Base-by-base conservation (phyloP, 2,329 filamentous ascomycete genomes). In the Fusarium keratoplasticum region DNA sequence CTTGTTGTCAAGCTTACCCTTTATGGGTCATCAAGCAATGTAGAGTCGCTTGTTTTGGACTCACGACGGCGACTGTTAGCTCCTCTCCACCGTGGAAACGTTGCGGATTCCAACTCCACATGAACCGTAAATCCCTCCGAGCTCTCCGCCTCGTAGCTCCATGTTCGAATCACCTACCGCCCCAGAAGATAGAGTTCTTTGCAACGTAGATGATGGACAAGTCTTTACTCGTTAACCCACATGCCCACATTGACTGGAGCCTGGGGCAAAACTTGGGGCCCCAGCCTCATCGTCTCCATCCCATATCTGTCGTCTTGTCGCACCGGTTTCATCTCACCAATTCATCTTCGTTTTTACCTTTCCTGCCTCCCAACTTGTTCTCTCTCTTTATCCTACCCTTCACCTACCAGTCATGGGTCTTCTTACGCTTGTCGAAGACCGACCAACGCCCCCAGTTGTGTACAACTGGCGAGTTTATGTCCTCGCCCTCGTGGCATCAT, bases 391-490 rank as follows among this genome's bases (percentile, higher is more conserved):
- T 36, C 33, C 18, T 20, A 35, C 36, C 47, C 16, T 31, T 14
- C 14, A 61, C 14, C 33, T 33, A 29, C 5, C 27, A 55, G 40
- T 44, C 55, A 80, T 79, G 78, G 75, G 78, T 64, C 64, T 83
- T 33, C 80, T 83, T 35, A 77, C 79, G 44, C 78, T 82, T 50
- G 77, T 77, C 50, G 82, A 83, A 69, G 82, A 83, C 47, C 66
- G 81, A 76, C 79, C 82, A 40, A 83, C 82, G 69, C 82, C 82
- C n/a, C 61, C 74, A 5, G 74, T 75, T 31, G 82, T 84, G 50
- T 84, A 84, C 78, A 84, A 84, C 65, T 79, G 77, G 77, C 71
- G 78, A 8, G 67, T 79, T 50, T 84, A 83, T 61, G 74, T 76
- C 11, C 77, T 81, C 52, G 81, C 83, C 7, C 66, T 78, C 1